These are phyloP conservation scores for Geotrichum bryndzae DNA, from an alignment of 1,139 yeast genomes.

Conservation along the genomic window DNA sequence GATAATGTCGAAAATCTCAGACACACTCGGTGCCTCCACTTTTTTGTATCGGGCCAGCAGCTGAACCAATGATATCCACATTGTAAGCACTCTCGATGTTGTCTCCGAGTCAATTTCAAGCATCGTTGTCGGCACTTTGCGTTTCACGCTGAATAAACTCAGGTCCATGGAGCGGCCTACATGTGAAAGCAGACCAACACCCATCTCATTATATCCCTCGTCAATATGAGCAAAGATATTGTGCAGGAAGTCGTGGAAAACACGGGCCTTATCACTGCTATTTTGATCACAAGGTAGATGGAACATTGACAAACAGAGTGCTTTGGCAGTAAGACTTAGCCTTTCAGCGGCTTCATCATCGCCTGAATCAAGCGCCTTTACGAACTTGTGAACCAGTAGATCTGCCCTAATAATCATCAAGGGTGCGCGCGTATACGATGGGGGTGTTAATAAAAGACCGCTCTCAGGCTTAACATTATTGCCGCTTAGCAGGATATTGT, in stretches of 20 bases:
- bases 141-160: constrained; percentile 10
- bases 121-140: constrained; percentile 6
- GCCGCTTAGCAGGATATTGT: background rate
- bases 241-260: background rate
- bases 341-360: constrained; percentile 1
- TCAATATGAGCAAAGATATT: background rate
- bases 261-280: background rate
- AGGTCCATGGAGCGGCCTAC: constrained; percentile 4
- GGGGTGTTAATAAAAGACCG: constrained; percentile 9
- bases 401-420: constrained; percentile 12
- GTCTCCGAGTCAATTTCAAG: constrained; percentile 14
- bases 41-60: constrained; percentile 6
- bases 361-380: constrained; percentile 5
- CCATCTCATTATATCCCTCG: constrained; percentile 11
- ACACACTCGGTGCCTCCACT: constrained; percentile 3
- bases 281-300: background rate
- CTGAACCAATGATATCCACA: constrained; percentile 12
- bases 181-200: constrained; percentile 11
- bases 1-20: constrained; percentile 3
- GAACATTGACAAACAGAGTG: constrained; percentile 14
- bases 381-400: constrained; percentile 5
- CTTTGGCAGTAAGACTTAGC: constrained; percentile 9
- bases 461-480: background rate
- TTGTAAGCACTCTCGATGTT: constrained; percentile 7
- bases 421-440: constrained; percentile 9